These are phyloP conservation scores for Pythium grandisporangium DNA, from an alignment of 352 stramenopile species.

Conservation along the genomic window DNA sequence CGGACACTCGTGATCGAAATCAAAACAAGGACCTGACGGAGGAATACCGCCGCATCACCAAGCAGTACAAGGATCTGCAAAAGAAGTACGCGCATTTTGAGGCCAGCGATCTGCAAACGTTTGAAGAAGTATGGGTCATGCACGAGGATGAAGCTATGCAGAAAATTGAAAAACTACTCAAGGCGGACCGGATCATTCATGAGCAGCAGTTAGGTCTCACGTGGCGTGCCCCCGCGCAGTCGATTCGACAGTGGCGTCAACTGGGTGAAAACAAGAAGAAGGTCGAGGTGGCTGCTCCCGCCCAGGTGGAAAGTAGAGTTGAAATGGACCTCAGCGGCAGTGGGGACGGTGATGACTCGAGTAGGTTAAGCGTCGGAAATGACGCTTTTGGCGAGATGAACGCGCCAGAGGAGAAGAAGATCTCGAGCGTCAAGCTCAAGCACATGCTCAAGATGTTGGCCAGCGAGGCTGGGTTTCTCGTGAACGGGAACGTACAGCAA, in stretches of 20 bases:
- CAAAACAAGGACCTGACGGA: slow-evolving; percentile 92
- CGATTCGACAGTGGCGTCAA: slow-evolving; percentile 44
- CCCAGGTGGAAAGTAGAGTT: slow-evolving; percentile 2
- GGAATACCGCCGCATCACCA: slow-evolving; percentile 90
- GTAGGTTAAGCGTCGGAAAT: slow-evolving; percentile 9
- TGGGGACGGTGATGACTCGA: slow-evolving; percentile 7
- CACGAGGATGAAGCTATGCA: slow-evolving; percentile 81
- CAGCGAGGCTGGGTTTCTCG: slow-evolving; percentile 81
- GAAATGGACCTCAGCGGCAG: background rate
- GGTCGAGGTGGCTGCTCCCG: slow-evolving; percentile 1
- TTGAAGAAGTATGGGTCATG: slow-evolving; percentile 88
- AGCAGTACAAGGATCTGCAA: slow-evolving; percentile 94
- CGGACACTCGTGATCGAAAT: slow-evolving; percentile 75
- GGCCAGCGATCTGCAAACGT: slow-evolving; percentile 79
- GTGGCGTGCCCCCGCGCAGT: slow-evolving; percentile 53
- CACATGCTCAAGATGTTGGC: slow-evolving; percentile 85
- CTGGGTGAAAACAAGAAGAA: slow-evolving; percentile 18
- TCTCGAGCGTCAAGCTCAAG: slow-evolving; percentile 79
- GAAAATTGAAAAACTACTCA: slow-evolving; percentile 83
- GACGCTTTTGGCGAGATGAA: slow-evolving; percentile 48
- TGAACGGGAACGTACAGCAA: slow-evolving; percentile 72
- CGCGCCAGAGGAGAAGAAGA: slow-evolving; percentile 36
- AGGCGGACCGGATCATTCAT: slow-evolving; percentile 85
- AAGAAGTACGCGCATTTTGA: slow-evolving; percentile 94
- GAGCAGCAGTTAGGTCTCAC: slow-evolving; percentile 85